These are phyloP conservation scores for Combretum micranthum DNA, from an alignment of 345 rosid species.

Conservation along the genomic window DNA sequence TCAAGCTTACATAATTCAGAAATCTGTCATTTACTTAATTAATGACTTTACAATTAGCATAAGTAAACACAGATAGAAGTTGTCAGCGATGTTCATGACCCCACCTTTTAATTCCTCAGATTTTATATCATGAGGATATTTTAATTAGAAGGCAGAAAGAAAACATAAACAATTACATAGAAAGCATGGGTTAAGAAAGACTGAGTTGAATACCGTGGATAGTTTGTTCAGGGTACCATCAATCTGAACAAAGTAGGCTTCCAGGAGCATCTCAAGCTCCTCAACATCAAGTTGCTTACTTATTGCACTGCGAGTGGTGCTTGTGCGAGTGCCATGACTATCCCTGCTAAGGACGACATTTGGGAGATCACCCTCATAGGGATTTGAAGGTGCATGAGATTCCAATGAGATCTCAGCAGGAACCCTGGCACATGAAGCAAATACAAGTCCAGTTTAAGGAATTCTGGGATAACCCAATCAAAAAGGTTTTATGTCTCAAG, in stretches of 20 bases:
- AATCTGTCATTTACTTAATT: too few relatives aligned
- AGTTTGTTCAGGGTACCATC: conserved; percentile 90
- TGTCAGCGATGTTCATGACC: too few relatives aligned
- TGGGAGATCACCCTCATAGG: conserved; percentile 35
- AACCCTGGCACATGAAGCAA: conserved; percentile 28
- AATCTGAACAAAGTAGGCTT: conserved; percentile 91
- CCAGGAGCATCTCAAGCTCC: conserved; percentile 97
- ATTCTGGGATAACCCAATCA: background rate
- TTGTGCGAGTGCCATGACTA: conserved; percentile 56
- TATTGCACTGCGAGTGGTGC: conserved; percentile 56
- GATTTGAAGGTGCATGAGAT: conserved; percentile 21
- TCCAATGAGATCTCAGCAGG: conserved; percentile 39
- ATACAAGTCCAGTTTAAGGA: conserved; percentile 1
- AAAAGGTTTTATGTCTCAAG: background rate
- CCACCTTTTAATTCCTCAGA: too few relatives aligned
- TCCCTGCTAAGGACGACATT: conserved; percentile 36
- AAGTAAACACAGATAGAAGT: too few relatives aligned
- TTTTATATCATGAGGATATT: too few relatives aligned
- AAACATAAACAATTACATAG: too few relatives aligned
- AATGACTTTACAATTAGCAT: too few relatives aligned
- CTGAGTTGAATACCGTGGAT: conserved; percentile 55
- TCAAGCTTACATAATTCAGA: too few relatives aligned
- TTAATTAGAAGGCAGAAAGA: too few relatives aligned
- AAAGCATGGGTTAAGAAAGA: background rate
- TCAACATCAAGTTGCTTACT: conserved; percentile 71